These are phyloP conservation scores for Pythium plurisporium DNA, from an alignment of 352 stramenopile species.

Conservation along the genomic window DNA sequence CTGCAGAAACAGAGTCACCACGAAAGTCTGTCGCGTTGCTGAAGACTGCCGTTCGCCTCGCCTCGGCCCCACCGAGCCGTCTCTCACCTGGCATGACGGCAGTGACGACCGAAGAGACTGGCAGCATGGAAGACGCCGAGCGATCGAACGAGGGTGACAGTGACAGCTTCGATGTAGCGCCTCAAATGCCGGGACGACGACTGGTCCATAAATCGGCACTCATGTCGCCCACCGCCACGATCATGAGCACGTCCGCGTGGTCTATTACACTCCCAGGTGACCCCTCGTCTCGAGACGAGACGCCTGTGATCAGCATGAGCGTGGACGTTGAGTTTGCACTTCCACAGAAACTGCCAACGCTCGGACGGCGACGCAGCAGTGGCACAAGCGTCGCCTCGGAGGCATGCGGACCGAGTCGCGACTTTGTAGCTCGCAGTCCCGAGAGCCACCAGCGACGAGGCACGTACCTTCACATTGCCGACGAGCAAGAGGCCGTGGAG, in stretches of 20 bases:
- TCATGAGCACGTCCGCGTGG: slow-evolving; percentile 6
- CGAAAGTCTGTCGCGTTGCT: slow-evolving; percentile 34
- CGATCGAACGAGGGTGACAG: not conserved
- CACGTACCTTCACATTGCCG: slow-evolving; percentile 6
- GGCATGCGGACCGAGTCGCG: not conserved
- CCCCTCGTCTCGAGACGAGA: not conserved
- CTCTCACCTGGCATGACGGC: not conserved
- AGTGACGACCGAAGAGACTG: not conserved
- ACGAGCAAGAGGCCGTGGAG: slow-evolving; percentile 6
- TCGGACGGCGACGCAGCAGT: slow-evolving; percentile 1
- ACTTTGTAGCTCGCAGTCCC: not conserved
- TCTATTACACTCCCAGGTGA: slow-evolving; percentile 13
- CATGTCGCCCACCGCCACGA: not conserved
- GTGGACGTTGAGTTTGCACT: slow-evolving; percentile 11
- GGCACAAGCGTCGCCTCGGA: not conserved
- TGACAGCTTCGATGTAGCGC: not conserved
- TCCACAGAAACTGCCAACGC: not conserved
- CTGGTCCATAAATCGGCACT: not conserved
- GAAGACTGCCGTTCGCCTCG: slow-evolving; percentile 16
- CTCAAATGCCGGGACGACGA: not conserved
- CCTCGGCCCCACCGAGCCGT: not conserved
- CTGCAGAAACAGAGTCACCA: slow-evolving; percentile 24
- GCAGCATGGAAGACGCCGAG: not conserved
- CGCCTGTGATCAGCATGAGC: not conserved
- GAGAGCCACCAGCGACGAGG: not conserved